Base-by-base conservation (phyloP, 805 yeast species). In the Brettanomyces bruxellensis region DNA sequence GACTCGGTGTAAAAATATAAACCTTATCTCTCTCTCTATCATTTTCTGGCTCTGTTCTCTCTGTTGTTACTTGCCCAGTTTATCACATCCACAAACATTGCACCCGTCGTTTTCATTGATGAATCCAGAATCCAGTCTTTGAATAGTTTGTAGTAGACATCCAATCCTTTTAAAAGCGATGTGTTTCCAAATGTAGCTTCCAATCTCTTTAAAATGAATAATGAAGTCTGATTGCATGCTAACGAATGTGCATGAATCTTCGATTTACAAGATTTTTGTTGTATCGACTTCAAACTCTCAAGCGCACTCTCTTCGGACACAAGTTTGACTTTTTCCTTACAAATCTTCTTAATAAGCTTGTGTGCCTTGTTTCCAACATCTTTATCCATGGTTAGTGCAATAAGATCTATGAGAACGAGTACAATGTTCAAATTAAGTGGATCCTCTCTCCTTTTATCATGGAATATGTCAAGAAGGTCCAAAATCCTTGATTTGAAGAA, bases 401-500 rank as follows among this genome's bases (percentile, higher is more conserved):
- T 76, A 49, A 86, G 69, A 23, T 66, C 66, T 40, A 87, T 60
- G 49, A 88, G 62, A 2, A 90, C 87, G 28, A 68, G 58, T 4
- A 81, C 62, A 50, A 78, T 65, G 3, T 68, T 57, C 30, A 82
- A 49, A 45, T 68, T 66, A 46, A 75, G 58, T 32, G 55, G 45
- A 6, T 72, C 68, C 41, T 64, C 59, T 41, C 72, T 73, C 56
- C 73, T 73, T 34, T 58, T 58, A 51, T 73, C 76, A 49, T 70
- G 65, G 55, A 76, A 87, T 5, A 75, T 65, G 24, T 86, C 95
- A 23, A 91, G 58, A 57, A 91, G 68, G 55, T 90, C 96, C 44
- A 91, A 66, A 6, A 88, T 75, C 46, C 95, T 71, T 53, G 76
- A 78, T 58, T 91, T 91, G 67, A 90, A 84, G 44, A 83, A 75